A percentile compares a stretch with the other conserved stretches of the same genome.
Evolutionary conservation across 495 filamentous ascomycete species (phyloP).

Genomic region (Penicillium flavigenum): DNA sequence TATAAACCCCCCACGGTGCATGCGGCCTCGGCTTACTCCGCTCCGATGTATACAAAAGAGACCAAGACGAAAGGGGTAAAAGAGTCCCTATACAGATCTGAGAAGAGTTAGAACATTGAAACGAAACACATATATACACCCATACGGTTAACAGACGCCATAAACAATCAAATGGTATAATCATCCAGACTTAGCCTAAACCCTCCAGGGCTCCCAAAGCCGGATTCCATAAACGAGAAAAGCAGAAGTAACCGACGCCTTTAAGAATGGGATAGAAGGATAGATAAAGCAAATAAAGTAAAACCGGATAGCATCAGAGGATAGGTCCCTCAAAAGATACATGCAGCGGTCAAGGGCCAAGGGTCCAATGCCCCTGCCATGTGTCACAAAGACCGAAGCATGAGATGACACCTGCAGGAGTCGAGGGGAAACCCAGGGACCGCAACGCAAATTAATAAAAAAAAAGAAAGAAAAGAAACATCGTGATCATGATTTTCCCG

Average conservation of each 20-base stretch:
- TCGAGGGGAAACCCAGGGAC: constrained; percentile 8
- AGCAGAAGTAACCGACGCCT: constrained; percentile 31
- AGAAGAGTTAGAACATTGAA: neutral
- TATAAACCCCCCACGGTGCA: neutral
- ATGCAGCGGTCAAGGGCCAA: constrained; percentile 3
- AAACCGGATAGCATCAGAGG: constrained; percentile 2
- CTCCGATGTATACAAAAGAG: constrained; percentile 1
- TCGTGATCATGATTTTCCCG: constrained; percentile 32
- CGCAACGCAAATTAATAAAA: constrained; percentile 14
- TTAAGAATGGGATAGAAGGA: constrained; percentile 18
- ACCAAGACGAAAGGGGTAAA: neutral
- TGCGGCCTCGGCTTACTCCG: neutral
- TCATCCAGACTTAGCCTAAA: constrained; percentile 10
- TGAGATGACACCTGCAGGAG: constrained; percentile 5
- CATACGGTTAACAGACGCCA: constrained; percentile 11
- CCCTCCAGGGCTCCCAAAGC: constrained; percentile 4
- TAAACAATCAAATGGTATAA: constrained; percentile 17
- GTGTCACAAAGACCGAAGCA: constrained; percentile 4
- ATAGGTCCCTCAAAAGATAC: constrained; percentile 13
- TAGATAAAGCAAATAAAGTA: constrained; percentile 23
- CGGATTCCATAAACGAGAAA: constrained; percentile 11
- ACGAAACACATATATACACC: constrained; percentile 4
- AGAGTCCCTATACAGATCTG: neutral
- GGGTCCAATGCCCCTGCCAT: constrained; percentile 1
- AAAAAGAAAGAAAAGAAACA: constrained; percentile 17